phyloP scores from a whole-genome alignment of 192 early-diverging fungal species.

The Allomyces javanicus region DNA sequence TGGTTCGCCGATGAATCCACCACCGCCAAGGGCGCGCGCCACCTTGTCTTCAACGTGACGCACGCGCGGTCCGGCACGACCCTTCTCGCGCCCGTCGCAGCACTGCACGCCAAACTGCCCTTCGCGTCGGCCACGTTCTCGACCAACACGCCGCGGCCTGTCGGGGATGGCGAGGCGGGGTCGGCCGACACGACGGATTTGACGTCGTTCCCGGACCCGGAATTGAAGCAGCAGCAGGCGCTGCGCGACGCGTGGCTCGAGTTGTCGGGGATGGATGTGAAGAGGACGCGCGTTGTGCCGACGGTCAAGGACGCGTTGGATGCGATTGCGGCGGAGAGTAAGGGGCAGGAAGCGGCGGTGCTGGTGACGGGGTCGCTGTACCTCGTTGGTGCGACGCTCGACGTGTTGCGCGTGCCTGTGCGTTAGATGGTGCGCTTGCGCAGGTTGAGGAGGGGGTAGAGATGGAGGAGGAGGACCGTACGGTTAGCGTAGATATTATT shows the following conservation, averaged over 20 bases:
- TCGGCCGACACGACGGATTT: constrained; percentile 46
- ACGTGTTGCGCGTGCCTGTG: constrained; percentile 39
- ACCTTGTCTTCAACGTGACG: not conserved
- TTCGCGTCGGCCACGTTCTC: not conserved
- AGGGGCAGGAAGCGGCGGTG: constrained; percentile 26
- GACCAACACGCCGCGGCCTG: not conserved
- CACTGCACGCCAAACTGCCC: not conserved
- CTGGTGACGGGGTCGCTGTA: constrained; percentile 85
- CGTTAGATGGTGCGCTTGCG: constrained; percentile 4
- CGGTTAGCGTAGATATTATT: too few relatives aligned
- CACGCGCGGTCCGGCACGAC: not conserved
- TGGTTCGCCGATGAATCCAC: constrained; percentile 24
- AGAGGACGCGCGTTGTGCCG: constrained; percentile 18
- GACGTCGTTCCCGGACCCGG: constrained; percentile 35
- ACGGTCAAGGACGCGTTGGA: constrained; percentile 47
- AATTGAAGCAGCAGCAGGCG: constrained; percentile 37
- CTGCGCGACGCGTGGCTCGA: constrained; percentile 34
- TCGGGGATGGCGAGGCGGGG: not conserved
- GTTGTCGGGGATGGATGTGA: constrained; percentile 4
- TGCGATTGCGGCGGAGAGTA: constrained; percentile 19
- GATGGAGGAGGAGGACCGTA: too few relatives aligned
- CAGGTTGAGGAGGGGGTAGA: not conserved
- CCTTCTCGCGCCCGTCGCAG: not conserved
- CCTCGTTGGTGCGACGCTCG: constrained; percentile 68
- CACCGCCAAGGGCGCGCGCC: not conserved